Conservation (phyloP, 257 asterid genomes). For the Ligustrum vulgare region DNA sequence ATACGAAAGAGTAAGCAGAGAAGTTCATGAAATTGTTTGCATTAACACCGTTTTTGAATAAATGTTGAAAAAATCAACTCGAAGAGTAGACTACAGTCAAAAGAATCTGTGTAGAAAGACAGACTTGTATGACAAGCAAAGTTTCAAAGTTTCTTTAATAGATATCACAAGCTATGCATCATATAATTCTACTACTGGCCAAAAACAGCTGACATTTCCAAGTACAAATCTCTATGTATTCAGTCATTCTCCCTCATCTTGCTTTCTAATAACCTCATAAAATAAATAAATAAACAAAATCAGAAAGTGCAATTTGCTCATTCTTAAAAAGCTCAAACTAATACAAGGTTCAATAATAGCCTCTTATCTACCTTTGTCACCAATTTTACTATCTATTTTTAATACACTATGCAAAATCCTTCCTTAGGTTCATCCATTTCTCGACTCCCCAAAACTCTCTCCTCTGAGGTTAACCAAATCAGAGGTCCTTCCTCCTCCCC, state of each 20-base stretch:
- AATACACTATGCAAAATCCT: background rate
- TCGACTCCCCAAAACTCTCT: background rate
- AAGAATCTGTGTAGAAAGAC: background rate
- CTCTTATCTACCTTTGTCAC: background rate
- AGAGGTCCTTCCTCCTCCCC: background rate
- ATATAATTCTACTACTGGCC: background rate
- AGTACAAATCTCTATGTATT: background rate
- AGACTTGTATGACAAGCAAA: background rate
- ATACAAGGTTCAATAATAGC: background rate
- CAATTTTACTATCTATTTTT: background rate
- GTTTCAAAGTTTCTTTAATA: background rate
- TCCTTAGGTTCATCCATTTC: background rate
- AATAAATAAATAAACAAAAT: background rate
- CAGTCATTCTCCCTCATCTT: background rate
- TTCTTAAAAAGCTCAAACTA: background rate
- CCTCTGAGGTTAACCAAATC: background rate
- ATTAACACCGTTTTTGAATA: background rate
- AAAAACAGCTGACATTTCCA: background rate
- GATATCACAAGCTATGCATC: background rate
- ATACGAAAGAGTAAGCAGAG: constrained; percentile 8
- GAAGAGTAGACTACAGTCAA: background rate
- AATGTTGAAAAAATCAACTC: background rate
- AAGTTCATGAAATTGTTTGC: constrained; percentile 16
- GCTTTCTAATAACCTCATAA: background rate
- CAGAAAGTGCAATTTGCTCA: background rate